Evolutionary conservation across 768 basidiomycete species (phyloP), one percentile per base, ranked within the genome.

Genomic region (Lactifluus pinguis): DNA sequence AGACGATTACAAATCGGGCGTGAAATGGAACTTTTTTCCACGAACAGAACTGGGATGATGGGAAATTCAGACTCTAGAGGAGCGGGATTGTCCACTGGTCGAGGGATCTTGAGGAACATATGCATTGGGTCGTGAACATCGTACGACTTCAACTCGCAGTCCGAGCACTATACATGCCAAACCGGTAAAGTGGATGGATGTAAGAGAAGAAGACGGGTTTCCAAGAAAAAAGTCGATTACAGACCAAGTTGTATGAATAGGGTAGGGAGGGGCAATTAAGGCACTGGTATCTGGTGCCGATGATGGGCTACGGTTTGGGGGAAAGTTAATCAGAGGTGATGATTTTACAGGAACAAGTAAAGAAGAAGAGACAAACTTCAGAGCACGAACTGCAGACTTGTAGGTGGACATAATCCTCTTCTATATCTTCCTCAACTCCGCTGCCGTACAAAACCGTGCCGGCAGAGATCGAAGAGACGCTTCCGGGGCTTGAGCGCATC

Each of bases 241-340:
- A 59, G 69, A 95, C 94, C 68, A 97, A 73, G 70, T 81, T 95
- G 71, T 82, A 94, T 10, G 82, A 71, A 19, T 74, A 75, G 0
- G 91, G 85, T 42, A 76, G 76, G 4, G 93, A 93, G 0, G 91
- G 83, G 68, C 95, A 98, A 62, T 86, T 87, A 14, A 87, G 91
- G 69, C 95, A 98, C 69, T 97, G 94, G 70, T 87, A 98, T 47
- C 94, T 79, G 49, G 80, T 74, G 6, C 95, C 93, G 54, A 83
- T 72, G 58, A 95, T 93, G 30, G 77, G 72, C 89, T 92, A 66
- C 8, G 25, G 25, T 25, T 25, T 11, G 19, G 21, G 15, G 14
- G 25, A 49, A 29, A 13, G 14, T 9, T 53, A 32, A n/a, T 30
- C 11, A 49, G 1, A 10, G 8, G 7, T 1, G 34, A 25, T 25